Evolutionary conservation across 1,284 basidiomycete species (phyloP), one percentile per base, ranked within the genome.

Genomic region (Cutaneotrichosporon sp.): DNA sequence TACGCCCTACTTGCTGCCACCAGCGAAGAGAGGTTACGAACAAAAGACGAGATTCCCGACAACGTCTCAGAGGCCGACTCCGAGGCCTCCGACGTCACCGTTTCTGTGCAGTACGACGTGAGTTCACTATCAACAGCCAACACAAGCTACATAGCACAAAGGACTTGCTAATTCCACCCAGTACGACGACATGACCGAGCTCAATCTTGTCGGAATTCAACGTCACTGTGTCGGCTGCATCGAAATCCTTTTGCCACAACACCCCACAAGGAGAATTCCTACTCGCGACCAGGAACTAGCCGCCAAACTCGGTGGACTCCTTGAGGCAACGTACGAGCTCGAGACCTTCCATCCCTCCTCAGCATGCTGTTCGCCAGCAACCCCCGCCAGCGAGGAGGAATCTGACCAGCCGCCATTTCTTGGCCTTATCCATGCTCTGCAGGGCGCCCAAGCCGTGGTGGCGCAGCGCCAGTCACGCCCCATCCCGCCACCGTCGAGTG

Each of bases 241-340:
- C 14, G 51, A 61, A 9, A 48, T 56, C 10, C 60, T 67, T 8
- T 39, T 64, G 7, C 62, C 38, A n/a, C 31, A 32, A 31, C 44
- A 47, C 48, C 24, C 32, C 29, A 9, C 29, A 33, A 20, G n/a
- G 17, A 5, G 5, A 46, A 10, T 49, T 22, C 25, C 27, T 22
- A 39, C 49, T 3, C 22, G 37, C 8, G 60, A 65, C 44, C 37
- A 50, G 4, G 62, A 61, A 26, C 62, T 71, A 10, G 63, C 66
- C 0, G 38, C 47, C 1, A 63, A 63, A 1, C 46, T 72, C 19
- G 63, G 57, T 17, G 68, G 69, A 24, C 59, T 72, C 0, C 59
- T 72, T 5, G 68, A 72, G 31, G 66, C 64, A 2, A 59, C 64
- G 1, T 67, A 71, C 48, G 65, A 71, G 52, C 60, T 72, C 24